These are phyloP conservation scores for Wickerhamiella parazyma DNA, from an alignment of 805 yeast genomes.

Conservation along the genomic window DNA sequence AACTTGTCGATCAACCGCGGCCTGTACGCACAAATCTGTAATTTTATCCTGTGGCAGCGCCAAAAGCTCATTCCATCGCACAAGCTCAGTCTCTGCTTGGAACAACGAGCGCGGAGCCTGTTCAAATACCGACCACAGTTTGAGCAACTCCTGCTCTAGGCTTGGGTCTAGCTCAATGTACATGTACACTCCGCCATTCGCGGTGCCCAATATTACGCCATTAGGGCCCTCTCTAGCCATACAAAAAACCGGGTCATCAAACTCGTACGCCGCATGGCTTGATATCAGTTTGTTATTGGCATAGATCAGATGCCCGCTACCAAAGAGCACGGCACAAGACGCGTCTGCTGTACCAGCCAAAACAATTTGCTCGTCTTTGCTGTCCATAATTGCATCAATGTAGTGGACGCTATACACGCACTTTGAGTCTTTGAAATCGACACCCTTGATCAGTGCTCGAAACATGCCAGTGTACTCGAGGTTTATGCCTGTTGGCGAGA, in stretches of 20 bases:
- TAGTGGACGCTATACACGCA: not conserved
- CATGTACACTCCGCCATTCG: conserved; percentile 2
- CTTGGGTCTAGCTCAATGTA: not conserved
- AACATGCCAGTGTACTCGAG: not conserved
- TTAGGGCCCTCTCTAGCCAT: not conserved
- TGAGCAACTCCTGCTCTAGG: not conserved
- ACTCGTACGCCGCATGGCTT: not conserved
- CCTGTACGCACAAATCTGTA: not conserved
- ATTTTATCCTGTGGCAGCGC: not conserved
- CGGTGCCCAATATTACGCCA: not conserved
- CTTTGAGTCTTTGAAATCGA: not conserved
- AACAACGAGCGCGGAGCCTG: not conserved
- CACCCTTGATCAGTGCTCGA: not conserved
- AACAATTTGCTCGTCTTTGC: not conserved
- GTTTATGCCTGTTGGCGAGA: not conserved
- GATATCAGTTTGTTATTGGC: not conserved
- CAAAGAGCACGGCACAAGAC: not conserved
- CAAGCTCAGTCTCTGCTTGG: not conserved
- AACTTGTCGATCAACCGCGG: not conserved
- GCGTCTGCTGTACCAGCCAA: not conserved
- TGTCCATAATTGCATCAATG: not conserved
- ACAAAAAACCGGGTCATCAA: not conserved
- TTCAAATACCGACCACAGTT: not conserved
- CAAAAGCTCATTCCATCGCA: not conserved
- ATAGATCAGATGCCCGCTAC: not conserved